Percentiles rank a stretch among this genome's conserved stretches.
phyloP scores from a whole-genome alignment of 1,139 yeast species.

The Hansenula anomala region DNA sequence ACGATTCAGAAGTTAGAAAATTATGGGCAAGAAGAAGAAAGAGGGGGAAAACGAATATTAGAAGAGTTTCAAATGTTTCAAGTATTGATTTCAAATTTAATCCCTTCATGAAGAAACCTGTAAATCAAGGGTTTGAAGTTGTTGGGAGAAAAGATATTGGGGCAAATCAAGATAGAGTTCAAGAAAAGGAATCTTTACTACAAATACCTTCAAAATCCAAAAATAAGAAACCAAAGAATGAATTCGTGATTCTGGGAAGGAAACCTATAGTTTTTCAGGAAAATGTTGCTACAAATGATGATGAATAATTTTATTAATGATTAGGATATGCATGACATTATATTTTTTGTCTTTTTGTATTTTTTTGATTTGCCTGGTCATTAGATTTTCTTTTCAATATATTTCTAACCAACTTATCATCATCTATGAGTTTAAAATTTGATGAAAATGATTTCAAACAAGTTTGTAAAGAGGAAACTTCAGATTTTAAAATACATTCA shows the following conservation, averaged over 20 bases:
- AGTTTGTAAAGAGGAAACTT: conserved; percentile 41
- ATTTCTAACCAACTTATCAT: conserved; percentile 52
- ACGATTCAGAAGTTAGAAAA: conserved; percentile 7
- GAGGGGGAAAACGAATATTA: too few species aligned
- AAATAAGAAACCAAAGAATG: conserved; percentile 2
- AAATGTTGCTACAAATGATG: too few species aligned
- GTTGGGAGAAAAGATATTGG: not conserved
- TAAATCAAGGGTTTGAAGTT: not conserved
- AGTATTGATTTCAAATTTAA: not conserved
- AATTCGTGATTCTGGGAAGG: conserved; percentile 9
- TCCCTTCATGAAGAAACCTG: too few species aligned
- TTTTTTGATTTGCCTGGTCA: conserved; percentile 12
- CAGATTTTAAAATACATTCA: conserved; percentile 47
- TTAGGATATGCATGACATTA: not conserved
- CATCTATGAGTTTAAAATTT: conserved; percentile 42
- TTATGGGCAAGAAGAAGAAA: conserved; percentile 6
- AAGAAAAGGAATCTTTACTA: too few species aligned
- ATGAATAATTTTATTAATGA: too few species aligned
- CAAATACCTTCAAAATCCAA: too few species aligned
- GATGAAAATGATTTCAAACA: conserved; percentile 34
- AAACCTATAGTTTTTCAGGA: not conserved
- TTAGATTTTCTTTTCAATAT: conserved; percentile 47
- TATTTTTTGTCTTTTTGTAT: conserved; percentile 13
- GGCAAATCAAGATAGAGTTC: too few species aligned
- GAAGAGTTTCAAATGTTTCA: not conserved